Percentiles rank a stretch among this genome's conserved stretches.
These are phyloP conservation scores for Tuber calosporum DNA, from an alignment of 495 filamentous ascomycete species.

Conservation along the genomic window DNA sequence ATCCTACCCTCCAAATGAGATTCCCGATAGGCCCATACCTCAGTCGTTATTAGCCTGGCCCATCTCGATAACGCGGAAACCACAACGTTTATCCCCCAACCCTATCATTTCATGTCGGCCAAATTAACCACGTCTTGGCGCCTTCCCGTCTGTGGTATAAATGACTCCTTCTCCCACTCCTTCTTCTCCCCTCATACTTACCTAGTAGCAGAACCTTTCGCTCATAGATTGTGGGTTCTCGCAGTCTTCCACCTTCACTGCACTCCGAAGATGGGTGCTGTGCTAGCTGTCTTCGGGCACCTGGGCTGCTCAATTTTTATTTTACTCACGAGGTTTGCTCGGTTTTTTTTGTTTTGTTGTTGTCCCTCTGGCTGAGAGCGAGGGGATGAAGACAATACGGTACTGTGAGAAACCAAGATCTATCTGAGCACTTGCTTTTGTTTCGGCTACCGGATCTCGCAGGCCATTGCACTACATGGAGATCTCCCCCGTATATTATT, in stretches of 20 bases:
- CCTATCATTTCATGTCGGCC: no score
- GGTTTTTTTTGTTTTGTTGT: not conserved
- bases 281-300: not conserved
- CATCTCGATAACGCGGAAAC: no score
- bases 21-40: no score
- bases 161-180: not conserved
- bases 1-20: no score
- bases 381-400: not conserved
- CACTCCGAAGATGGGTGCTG: not conserved
- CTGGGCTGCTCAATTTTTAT: not conserved
- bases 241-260: not conserved
- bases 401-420: no score
- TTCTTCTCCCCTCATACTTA: constrained; percentile 2
- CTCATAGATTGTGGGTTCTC: not conserved
- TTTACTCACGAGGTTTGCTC: not conserved
- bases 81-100: no score
- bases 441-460: no score
- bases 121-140: no score
- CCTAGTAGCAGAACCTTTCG: not conserved
- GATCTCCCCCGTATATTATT: no score
- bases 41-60: no score
- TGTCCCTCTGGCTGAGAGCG: not conserved
- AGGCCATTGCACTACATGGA: no score
- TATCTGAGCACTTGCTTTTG: no score
- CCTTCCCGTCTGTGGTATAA: not conserved